Percentiles rank a stretch among this genome's conserved stretches.
phyloP scores from a whole-genome alignment of 768 basidiomycete species.

The Astraeus odoratus region DNA sequence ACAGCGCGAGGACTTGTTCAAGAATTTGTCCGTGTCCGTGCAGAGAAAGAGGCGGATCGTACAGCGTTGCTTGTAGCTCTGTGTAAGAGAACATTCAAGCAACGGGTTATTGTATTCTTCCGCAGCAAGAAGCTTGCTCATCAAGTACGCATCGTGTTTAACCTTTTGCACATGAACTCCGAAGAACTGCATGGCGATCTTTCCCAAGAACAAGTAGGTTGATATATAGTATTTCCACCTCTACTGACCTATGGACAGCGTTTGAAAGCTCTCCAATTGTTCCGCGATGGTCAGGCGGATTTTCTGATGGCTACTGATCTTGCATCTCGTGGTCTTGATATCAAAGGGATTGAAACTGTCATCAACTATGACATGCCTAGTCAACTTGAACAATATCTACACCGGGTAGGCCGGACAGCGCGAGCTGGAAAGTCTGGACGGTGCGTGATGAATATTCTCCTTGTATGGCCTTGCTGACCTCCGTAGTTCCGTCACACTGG shows the following conservation, averaged over 20 bases:
- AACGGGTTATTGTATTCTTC: conserved; percentile 85
- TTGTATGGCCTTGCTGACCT: conserved; percentile 4
- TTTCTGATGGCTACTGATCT: conserved; percentile 95
- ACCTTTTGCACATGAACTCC: conserved; percentile 80
- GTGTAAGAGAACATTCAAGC: conserved; percentile 83
- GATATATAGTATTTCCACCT: background rate
- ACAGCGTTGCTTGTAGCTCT: conserved; percentile 71
- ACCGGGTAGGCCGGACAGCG: conserved; percentile 95
- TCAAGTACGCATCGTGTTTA: conserved; percentile 92
- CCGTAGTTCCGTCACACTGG: conserved; percentile 81
- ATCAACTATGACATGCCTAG: conserved; percentile 99
- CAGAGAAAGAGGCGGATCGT: conserved; percentile 70
- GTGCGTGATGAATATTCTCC: conserved; percentile 40
- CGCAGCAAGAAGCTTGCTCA: conserved; percentile 96
- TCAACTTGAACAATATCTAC: conserved; percentile 88
- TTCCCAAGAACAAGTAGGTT: conserved; percentile 84
- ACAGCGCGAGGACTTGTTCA: conserved; percentile 84
- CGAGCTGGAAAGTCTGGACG: conserved; percentile 90
- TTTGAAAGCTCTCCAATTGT: conserved; percentile 75
- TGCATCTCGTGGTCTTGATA: conserved; percentile 92
- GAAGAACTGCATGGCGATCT: conserved; percentile 94
- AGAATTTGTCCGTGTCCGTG: conserved; percentile 90
- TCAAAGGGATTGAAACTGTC: conserved; percentile 95
- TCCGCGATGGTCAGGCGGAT: conserved; percentile 83
- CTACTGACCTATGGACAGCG: conserved; percentile 44